Evolutionary conservation across 352 stramenopile genomes (phyloP).

Genomic region (Halophytophthora polymorphica): DNA sequence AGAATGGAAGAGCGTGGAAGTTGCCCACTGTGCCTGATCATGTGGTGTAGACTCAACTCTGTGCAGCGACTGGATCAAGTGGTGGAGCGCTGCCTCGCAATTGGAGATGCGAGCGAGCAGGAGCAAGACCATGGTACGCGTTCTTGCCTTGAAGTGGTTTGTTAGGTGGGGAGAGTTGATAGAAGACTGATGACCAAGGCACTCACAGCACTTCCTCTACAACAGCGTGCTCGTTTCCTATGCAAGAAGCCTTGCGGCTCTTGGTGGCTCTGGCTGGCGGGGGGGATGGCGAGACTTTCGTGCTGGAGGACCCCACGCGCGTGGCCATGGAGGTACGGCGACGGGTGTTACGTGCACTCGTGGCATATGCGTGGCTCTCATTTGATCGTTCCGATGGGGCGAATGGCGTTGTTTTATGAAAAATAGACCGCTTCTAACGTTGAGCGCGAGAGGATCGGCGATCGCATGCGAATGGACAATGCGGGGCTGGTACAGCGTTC

Average conservation of each 20-base stretch:
- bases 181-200: neutral
- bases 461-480: constrained; percentile 55
- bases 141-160: constrained; percentile 1
- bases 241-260: constrained; percentile 42
- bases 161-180: neutral
- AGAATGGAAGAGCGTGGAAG: neutral
- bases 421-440: constrained; percentile 1
- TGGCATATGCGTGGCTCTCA: neutral
- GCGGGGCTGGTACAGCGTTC: constrained; percentile 37
- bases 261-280: constrained; percentile 56
- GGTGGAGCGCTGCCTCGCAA: constrained; percentile 28
- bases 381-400: neutral
- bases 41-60: constrained; percentile 23
- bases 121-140: constrained; percentile 8
- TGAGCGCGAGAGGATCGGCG: constrained; percentile 40
- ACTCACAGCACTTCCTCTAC: neutral
- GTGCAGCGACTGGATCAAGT: constrained; percentile 34
- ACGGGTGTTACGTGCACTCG: neutral
- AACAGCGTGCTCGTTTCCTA: constrained; percentile 7
- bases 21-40: neutral
- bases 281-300: constrained; percentile 51
- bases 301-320: constrained; percentile 48
- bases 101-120: constrained; percentile 12
- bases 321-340: constrained; percentile 14
- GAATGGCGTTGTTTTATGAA: neutral